Conservation (phyloP, 2,329 filamentous ascomycete species). For the Colletotrichum aenigma region DNA sequence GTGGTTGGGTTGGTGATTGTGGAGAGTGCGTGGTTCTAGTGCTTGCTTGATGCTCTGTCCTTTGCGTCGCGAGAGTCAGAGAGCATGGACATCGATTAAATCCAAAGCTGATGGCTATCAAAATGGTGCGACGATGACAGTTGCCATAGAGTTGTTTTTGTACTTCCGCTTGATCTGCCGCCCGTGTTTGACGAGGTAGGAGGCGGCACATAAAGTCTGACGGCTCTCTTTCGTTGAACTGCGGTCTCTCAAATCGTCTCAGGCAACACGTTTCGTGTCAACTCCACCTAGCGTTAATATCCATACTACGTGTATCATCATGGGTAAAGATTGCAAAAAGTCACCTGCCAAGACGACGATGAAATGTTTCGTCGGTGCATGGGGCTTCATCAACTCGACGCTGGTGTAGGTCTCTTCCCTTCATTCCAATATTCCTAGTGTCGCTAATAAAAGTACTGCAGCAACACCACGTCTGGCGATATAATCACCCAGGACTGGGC, state of each 20-base stretch:
- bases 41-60: background rate
- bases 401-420: background rate
- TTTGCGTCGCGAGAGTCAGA: background rate
- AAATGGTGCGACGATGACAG: background rate
- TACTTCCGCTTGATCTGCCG: background rate
- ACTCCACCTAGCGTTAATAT: fast-evolving
- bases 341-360: background rate
- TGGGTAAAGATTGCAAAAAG: background rate
- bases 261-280: fast-evolving
- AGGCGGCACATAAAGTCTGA: background rate
- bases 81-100: background rate
- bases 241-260: fast-evolving
- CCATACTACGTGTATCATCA: background rate
- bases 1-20: background rate
- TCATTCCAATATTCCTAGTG: background rate
- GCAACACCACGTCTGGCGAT: background rate
- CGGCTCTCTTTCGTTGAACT: background rate
- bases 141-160: background rate
- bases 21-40: background rate
- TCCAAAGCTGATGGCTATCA: background rate
- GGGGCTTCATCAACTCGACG: conserved; percentile 4
- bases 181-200: background rate
- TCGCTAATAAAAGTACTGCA: background rate
- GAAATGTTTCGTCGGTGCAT: background rate
- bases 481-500: conserved; percentile 1